Base-by-base conservation (phyloP, 164 flowering plant species). In the Taxillus chinensis region DNA sequence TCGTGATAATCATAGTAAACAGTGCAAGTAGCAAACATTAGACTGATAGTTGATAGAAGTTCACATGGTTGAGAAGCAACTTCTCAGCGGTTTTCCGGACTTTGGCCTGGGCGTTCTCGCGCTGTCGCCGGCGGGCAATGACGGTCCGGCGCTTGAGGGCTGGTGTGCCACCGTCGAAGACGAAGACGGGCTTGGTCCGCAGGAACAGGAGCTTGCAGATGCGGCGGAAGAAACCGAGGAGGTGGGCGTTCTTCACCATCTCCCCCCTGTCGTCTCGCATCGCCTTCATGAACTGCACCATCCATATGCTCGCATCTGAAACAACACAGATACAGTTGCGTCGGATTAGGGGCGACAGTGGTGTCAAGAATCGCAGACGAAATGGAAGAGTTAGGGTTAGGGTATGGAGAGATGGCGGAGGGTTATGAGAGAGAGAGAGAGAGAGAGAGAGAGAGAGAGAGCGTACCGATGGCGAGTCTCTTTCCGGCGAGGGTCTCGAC, bases 211-310 rank as follows among this genome's bases (percentile, higher is more conserved):
- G 83, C 77, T 93, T 93, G 78, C 98, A 93, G 43, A 93, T 90
- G 16, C 97, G 78, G 3, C 98, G 81, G 65, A 93, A 90, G 66
- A 93, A 93, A 37, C 98, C 98, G 8, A 93, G 15, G 60, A 93
- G 43, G 62, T 93, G 98, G 17, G 92, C 98, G 64, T 92, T 88
- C 59, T 86, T 79, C 16, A 90, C 83, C 98, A 92, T 92, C 61
- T 92, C 97, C 8, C 98, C 98, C 65, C 72, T 83, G 67, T 92
- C 98, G 65, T 92, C 98, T 60, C 98, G 73, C 98, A 92, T 92
- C 52, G 98, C 96, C 78, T 92, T 92, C 89, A 92, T 87, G 63
- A 92, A 92, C 70, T 92, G 98, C 12, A 92, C 70, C 85, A 92
- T 85, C 98, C 98, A 92, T 61, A 92, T 92, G 66, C 98, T 92